These are phyloP conservation scores for Aquilaria sinensis DNA, from an alignment of 345 rosid genomes.

Conservation along the genomic window DNA sequence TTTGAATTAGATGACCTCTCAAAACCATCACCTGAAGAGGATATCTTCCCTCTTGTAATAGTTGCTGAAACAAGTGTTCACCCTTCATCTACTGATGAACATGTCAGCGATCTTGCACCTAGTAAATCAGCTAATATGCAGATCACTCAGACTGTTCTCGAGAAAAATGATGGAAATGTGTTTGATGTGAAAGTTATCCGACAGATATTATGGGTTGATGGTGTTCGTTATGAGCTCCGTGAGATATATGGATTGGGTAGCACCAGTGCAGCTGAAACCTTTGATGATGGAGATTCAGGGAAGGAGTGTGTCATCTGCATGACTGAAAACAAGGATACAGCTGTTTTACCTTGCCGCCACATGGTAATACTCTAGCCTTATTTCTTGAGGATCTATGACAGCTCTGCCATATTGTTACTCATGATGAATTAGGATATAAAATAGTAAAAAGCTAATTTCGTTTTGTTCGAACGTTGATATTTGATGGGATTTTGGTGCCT, in stretches of 20 bases:
- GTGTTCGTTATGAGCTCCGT: slow-evolving; percentile 67
- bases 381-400: neutral
- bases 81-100: slow-evolving; percentile 17
- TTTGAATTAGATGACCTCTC: slow-evolving; percentile 73
- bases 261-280: slow-evolving; percentile 39
- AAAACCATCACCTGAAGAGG: slow-evolving; percentile 60
- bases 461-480: too few species aligned
- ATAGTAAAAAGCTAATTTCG: too few species aligned
- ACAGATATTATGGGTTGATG: slow-evolving; percentile 83
- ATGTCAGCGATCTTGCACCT: slow-evolving; percentile 21
- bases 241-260: slow-evolving; percentile 77
- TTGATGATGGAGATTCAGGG: slow-evolving; percentile 51
- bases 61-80: slow-evolving; percentile 52
- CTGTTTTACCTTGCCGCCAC: slow-evolving; percentile 85
- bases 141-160: slow-evolving; percentile 68
- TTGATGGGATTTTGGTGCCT: too few species aligned
- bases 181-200: slow-evolving; percentile 64
- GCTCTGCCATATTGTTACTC: too few species aligned
- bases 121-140: slow-evolving; percentile 53
- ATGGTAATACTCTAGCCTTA: slow-evolving; percentile 46
- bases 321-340: slow-evolving; percentile 88
- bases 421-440: too few species aligned
- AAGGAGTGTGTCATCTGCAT: slow-evolving; percentile 93
- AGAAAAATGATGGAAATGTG: slow-evolving; percentile 37
- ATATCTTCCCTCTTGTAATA: slow-evolving; percentile 79